Base-by-base conservation (phyloP, 2,329 filamentous ascomycete species). In the Trichoderma oligosporum region DNA sequence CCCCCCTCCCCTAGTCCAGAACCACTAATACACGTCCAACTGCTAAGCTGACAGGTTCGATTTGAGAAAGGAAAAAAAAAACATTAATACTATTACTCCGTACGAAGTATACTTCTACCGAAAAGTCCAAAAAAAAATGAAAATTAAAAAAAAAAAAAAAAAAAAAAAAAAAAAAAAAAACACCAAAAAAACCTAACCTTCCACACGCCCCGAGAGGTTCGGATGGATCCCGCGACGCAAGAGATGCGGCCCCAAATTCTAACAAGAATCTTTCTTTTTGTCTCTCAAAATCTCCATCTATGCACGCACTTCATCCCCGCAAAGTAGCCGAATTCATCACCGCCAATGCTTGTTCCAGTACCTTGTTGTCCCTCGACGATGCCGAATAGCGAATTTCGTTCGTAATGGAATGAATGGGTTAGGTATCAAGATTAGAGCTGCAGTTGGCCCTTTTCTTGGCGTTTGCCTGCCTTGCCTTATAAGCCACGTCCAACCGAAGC, bases 281-380 rank as follows among this genome's bases (percentile, higher is more conserved):
- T n/a, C n/a, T n/a, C n/a, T n/a, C n/a, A n/a, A n/a, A 31, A 5
- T 35, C 20, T 44, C 5, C 20, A 36, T 45, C 41, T 22, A 54
- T 54, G 51, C 51, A 54, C 51, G 41, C 41, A 54, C 51, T 54
- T 54, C 39, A 29, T 38, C 41, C 51, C 51, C 51, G 39, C 39
- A 45, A 35, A 54, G 29, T 45, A 36, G 51, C 51, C 51, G 51
- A 54, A 39, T 20, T 38, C 51, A 20, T 54, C 51, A 31, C 51
- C 51, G 51, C 31, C 51, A 29, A 31, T 31, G 48, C n/a, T 22
- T 41, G 27, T 39, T 27, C 6, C 27, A 31, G 11, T 11, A 31
- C 5, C 6, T 31, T 11, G 27, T 31, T 6, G 11, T 6, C 27
- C 6, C 27, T 5, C 27, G 11, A 31, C 5, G 29, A 52, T 52